Evolutionary conservation across 257 asterid species (phyloP).

Genomic region (Fraxinus americana): DNA sequence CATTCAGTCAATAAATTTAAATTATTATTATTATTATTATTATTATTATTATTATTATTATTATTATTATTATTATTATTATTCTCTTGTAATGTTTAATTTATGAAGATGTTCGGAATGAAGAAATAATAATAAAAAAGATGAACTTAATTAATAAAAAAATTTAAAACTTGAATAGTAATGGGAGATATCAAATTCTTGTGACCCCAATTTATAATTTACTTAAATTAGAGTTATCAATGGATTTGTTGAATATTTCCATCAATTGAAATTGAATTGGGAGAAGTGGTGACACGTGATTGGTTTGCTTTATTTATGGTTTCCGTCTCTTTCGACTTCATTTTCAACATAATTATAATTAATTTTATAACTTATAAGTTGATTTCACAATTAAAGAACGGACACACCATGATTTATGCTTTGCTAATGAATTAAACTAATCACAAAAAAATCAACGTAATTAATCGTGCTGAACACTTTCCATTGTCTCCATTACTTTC

Average conservation of each 20-base stretch:
- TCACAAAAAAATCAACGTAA: no score
- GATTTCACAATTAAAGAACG: no score
- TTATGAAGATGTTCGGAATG: no score
- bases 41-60: no score
- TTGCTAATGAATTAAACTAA: no score
- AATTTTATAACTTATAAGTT: no score
- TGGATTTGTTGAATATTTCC: neutral
- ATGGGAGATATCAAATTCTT: neutral
- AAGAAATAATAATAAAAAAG: neutral
- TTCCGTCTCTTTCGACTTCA: neutral
- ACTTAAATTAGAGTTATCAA: neutral
- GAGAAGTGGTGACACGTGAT: conserved; percentile 18
- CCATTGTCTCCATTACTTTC: neutral
- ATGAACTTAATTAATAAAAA: neutral
- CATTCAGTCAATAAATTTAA: no score
- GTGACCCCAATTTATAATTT: neutral
- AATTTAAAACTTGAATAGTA: no score
- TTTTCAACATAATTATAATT: conserved; percentile 1
- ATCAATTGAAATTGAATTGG: conserved; percentile 5
- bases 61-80: no score
- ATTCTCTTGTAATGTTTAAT: no score
- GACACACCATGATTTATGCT: no score
- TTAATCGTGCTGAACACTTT: neutral
- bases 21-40: no score
- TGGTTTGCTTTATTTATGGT: conserved; percentile 17